Evolutionary conservation across 352 stramenopile genomes (phyloP).

Genomic region (Phytopythium oedochilum): DNA sequence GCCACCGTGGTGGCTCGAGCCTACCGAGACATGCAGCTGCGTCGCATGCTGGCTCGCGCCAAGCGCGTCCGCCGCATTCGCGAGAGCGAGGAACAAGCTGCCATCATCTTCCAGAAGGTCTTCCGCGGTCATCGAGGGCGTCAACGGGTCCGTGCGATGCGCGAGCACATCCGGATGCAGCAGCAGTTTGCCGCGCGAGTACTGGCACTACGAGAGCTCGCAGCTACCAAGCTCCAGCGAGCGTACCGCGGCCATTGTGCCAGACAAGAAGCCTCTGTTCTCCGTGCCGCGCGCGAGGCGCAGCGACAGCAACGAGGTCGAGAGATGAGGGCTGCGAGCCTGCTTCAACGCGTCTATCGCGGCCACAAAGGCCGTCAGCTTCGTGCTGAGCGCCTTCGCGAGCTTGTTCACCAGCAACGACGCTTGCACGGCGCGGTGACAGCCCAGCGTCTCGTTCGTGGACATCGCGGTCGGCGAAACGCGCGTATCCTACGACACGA

Average conservation of each 20-base stretch:
- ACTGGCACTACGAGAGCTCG: constrained; percentile 50
- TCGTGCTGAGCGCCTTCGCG: constrained; percentile 35
- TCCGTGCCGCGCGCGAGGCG: constrained; percentile 42
- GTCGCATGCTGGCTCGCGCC: constrained; percentile 38
- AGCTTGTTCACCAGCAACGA: constrained; percentile 44
- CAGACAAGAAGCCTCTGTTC: constrained; percentile 37
- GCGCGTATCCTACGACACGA: constrained; percentile 33
- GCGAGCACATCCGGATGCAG: constrained; percentile 36
- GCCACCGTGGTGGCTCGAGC: constrained; percentile 33
- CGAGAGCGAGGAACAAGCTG: constrained; percentile 49
- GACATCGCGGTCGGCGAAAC: constrained; percentile 41
- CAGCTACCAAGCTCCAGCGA: constrained; percentile 66
- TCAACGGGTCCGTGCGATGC: constrained; percentile 30
- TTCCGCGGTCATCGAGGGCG: constrained; percentile 63
- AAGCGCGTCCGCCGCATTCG: constrained; percentile 52
- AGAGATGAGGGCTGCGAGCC: constrained; percentile 35
- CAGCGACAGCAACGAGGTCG: constrained; percentile 33
- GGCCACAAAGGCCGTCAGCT: constrained; percentile 51
- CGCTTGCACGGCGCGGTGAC: constrained; percentile 40
- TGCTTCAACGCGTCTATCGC: constrained; percentile 79
- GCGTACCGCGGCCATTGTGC: constrained; percentile 61
- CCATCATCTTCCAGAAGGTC: constrained; percentile 69
- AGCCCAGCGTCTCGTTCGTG: constrained; percentile 75
- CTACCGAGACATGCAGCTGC: constrained; percentile 53
- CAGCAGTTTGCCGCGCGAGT: constrained; percentile 49